A percentile compares a stretch with the other conserved stretches of the same genome.
Conservation (phyloP, 2,329 filamentous ascomycete genomes). For the Ophiostoma perfectum region DNA sequence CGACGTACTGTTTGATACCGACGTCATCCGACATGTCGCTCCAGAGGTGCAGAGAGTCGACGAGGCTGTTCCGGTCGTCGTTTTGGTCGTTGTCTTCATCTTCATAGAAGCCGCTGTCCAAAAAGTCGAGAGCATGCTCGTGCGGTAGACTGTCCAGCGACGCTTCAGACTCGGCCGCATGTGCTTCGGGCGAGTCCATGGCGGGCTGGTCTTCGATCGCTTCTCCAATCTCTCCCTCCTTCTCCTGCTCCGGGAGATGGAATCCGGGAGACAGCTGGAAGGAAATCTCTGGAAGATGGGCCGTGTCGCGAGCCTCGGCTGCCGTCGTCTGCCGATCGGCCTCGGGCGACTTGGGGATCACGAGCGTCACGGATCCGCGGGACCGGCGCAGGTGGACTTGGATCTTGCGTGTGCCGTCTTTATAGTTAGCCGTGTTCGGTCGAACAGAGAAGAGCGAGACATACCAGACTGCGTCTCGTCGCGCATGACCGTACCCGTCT, state of each 20-base stretch:
- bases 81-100: neutral
- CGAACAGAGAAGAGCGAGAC: neutral
- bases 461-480: conserved; percentile 10
- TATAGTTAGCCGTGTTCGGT: neutral
- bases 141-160: too few species aligned
- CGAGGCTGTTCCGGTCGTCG: neutral
- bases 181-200: too few species aligned
- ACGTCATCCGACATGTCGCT: too few species aligned
- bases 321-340: neutral
- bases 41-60: neutral
- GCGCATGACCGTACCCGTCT: neutral
- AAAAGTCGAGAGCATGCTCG: too few species aligned
- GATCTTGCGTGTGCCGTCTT: conserved; percentile 13
- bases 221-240: neutral
- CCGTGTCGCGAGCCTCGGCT: neutral
- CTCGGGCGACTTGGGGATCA: neutral
- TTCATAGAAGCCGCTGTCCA: neutral
- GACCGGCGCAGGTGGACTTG: neutral
- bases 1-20: too few species aligned
- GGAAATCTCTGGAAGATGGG: neutral
- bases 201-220: too few species aligned
- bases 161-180: too few species aligned
- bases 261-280: conserved; percentile 13
- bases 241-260: neutral
- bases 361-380: conserved; percentile 2